Evolutionary conservation across 352 stramenopile species (phyloP), one percentile per base, ranked within the genome.

Genomic region (Pythium dissotocum): DNA sequence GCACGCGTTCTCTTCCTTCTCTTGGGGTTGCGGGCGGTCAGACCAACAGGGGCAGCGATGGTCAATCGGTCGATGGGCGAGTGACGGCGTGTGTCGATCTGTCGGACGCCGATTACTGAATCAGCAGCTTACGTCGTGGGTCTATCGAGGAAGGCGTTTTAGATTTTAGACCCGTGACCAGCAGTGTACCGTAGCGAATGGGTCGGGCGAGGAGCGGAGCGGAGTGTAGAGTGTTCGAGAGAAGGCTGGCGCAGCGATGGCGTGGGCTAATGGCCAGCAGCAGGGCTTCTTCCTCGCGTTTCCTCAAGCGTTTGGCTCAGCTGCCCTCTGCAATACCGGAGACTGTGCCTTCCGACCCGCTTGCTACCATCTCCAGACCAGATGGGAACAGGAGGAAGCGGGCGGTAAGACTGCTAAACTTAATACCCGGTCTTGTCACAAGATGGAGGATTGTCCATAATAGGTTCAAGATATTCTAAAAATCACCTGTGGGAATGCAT

Each of bases 51-150:
- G 54, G 12, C 18, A 33, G 18, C 36, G 57, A 42, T 35, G 35
- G 24, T 30, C 28, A 46, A 13, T 48, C 53, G 53, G 14, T 9
- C 53, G 51, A 42, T 58, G 51, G 9, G 30, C 10, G 7, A 58
- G 5, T 9, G 33, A 58, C 28, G 35, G 13, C 26, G 26, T 38
- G 54, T 18, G 35, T 38, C 48, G 46, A 35, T 51, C 48, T 61
- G 38, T 44, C 38, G 33, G 54, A 60, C 32, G 32, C 54, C 32
- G 54, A 60, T 60, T 60, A 60, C 54, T 16, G 54, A 60, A 60
- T 60, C 54, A 60, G n/a, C 48, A 26, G 18, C 21, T 24, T 24
- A 24, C 21, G 21, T 24, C 21, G 21, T 24, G 21, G 21, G 21
- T 24, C 21, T 24, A 24, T 24, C 21, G 21, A 24, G 21, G 21